Conservation (phyloP, 768 basidiomycete species). For the Pulveroboletus sp. region DNA sequence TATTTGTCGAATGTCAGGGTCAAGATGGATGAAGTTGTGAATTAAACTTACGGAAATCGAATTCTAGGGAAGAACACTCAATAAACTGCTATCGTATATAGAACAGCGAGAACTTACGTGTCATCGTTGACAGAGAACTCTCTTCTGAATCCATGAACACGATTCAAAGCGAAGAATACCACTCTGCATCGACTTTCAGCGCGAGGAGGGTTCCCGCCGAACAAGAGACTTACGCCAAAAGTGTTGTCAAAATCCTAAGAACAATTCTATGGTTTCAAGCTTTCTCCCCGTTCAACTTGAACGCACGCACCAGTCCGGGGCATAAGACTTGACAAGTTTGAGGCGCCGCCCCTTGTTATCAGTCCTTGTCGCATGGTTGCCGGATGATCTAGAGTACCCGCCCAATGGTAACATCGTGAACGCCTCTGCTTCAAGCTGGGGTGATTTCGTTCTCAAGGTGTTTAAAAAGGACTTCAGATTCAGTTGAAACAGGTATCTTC, state of each 20-base stretch:
- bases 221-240: slow-evolving; percentile 49
- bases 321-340: slow-evolving; percentile 58
- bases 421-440: neutral
- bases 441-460: neutral
- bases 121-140: slow-evolving; percentile 76
- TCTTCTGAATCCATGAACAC: slow-evolving; percentile 68
- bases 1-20: slow-evolving; percentile 25
- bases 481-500: no score
- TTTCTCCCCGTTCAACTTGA: no score
- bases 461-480: neutral
- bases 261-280: no score
- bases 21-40: neutral
- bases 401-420: slow-evolving; percentile 13
- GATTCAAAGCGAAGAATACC: slow-evolving; percentile 58
- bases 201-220: neutral
- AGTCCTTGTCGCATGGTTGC: slow-evolving; percentile 10
- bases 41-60: slow-evolving; percentile 21
- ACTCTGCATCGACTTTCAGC: slow-evolving; percentile 36
- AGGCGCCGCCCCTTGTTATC: slow-evolving; percentile 30
- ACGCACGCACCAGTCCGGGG: slow-evolving; percentile 65
- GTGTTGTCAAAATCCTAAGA: slow-evolving; percentile 62
- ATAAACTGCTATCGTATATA: slow-evolving; percentile 7
- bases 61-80: slow-evolving; percentile 15
- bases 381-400: slow-evolving; percentile 6
- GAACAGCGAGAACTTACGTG: slow-evolving; percentile 41